These are phyloP conservation scores for Sedum album DNA, from an alignment of 164 flowering plant genomes.

Conservation along the genomic window DNA sequence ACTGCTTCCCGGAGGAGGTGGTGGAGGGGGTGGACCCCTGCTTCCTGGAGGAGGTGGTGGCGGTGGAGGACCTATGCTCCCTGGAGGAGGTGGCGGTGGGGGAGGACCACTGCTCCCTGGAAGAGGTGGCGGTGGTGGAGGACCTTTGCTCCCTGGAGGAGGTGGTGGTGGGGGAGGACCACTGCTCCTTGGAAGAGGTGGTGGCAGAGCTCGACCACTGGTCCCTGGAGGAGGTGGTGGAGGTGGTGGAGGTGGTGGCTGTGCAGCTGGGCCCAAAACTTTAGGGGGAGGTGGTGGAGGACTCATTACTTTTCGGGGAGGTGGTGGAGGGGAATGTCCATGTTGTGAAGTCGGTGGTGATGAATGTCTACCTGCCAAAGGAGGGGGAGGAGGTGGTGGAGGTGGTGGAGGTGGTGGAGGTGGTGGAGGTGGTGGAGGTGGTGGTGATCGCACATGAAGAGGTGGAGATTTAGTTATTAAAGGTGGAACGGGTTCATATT, in stretches of 20 bases:
- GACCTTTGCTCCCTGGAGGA: slow-evolving; percentile 4
- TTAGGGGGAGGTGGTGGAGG: slow-evolving; percentile 17
- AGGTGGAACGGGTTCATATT: slow-evolving; percentile 12
- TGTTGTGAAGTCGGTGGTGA: slow-evolving; percentile 14
- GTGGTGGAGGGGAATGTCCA: too few relatives aligned
- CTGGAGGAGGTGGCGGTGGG: not conserved
- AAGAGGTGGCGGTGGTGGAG: slow-evolving; percentile 17
- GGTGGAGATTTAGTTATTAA: not conserved
- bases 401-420: not conserved
- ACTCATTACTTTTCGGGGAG: slow-evolving; percentile 12
- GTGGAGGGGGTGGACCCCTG: slow-evolving; percentile 17
- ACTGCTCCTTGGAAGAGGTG: slow-evolving; percentile 18
- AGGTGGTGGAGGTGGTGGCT: slow-evolving; percentile 14
- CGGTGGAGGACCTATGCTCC: slow-evolving; percentile 24
- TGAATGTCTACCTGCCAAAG: not conserved
- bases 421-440: slow-evolving; percentile 17
- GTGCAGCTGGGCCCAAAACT: slow-evolving; percentile 11
- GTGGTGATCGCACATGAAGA: not conserved
- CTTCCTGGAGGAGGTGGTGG: slow-evolving; percentile 34
- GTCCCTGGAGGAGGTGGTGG: slow-evolving; percentile 15
- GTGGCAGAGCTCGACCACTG: slow-evolving; percentile 1
- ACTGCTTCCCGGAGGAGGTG: slow-evolving; percentile 11
- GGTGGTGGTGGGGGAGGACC: slow-evolving; percentile 33
- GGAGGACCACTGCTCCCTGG: not conserved
- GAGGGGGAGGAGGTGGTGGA: not conserved